Base-by-base conservation (phyloP, 768 basidiomycete species). In the Lactifluus subvellereus region DNA sequence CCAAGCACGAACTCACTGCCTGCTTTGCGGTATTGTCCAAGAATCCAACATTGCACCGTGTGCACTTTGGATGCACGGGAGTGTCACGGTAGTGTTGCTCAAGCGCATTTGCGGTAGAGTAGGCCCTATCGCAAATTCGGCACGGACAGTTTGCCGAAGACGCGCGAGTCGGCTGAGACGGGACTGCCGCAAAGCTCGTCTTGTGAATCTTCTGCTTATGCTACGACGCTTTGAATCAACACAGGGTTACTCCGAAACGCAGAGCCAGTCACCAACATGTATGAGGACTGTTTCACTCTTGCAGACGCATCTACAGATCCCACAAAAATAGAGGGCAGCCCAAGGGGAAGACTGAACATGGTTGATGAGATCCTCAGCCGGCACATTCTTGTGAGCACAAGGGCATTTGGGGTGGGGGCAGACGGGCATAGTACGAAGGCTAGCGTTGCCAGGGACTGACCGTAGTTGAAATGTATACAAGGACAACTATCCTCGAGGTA, bases 31-130 rank as follows among this genome's bases (percentile, higher is more conserved):
- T 53, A 32, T 64, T 56, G 61, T 81, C 76, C 38, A 71, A 69
- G 55, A 78, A 80, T 3, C 80, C 81, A 50, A 74, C 69, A 11
- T 78, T 77, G 63, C 80, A 82, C 14, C 53, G 54, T 42, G 68
- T 55, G 65, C 80, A 82, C 48, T 79, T 82, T 1, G 80, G 79
- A 67, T 82, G 80, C 5, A 71, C 69, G 33, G 73, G 63, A 10
- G 77, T 77, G 7, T 79, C 80, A 33, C 78, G 72, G 65, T 78
- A 82, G 61, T 82, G 80, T 61, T 79, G 79, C 14, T 79, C 75
- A 22, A 80, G 67, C 2, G 77, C 75, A 7, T 4, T 51, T 42
- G 27, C 2, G 4, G 18, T 35, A 49, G 30, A 1, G 50, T 53
- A 65, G 5, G 33, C 16, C 58, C 54, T 56, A 37, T 50, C 8